A percentile compares a stretch with the other conserved stretches of the same genome.
phyloP scores from a whole-genome alignment of 2,329 filamentous ascomycete species.

The Neopestalotiopsis sp. region DNA sequence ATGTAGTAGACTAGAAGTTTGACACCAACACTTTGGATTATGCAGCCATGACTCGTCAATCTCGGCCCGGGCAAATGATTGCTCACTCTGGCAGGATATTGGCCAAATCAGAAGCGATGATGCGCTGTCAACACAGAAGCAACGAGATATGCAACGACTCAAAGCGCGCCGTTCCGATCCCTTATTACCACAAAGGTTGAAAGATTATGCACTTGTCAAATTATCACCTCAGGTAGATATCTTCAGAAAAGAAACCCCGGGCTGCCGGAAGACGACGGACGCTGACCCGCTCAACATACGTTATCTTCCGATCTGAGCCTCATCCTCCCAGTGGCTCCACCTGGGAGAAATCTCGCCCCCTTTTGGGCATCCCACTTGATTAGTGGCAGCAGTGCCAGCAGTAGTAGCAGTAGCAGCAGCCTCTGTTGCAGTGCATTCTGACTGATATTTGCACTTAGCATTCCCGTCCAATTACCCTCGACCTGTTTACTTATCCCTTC shows the following conservation, averaged over 20 bases:
- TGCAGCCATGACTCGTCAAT: constrained; percentile 11
- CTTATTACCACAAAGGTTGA: no score
- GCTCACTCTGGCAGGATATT: no score
- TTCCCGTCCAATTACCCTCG: background rate
- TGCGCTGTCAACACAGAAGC: background rate
- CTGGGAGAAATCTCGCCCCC: background rate
- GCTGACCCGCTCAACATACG: background rate
- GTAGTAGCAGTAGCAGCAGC: background rate
- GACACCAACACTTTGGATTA: background rate
- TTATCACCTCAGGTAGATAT: no score
- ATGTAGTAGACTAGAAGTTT: background rate
- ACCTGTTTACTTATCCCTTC: background rate
- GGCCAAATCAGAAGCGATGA: background rate
- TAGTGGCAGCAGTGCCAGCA: background rate
- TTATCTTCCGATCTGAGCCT: constrained; percentile 12
- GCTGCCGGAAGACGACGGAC: background rate
- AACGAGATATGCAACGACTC: background rate
- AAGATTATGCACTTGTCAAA: background rate
- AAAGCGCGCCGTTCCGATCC: background rate
- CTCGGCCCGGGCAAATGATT: background rate
- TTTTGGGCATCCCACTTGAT: background rate
- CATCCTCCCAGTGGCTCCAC: background rate
- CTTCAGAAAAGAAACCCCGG: background rate
- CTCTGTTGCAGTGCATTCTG: background rate
- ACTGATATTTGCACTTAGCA: background rate